A percentile compares a stretch with the other conserved stretches of the same genome.
Evolutionary conservation across 2,329 filamentous ascomycete species (phyloP).

Genomic region (Fusarium sp.): DNA sequence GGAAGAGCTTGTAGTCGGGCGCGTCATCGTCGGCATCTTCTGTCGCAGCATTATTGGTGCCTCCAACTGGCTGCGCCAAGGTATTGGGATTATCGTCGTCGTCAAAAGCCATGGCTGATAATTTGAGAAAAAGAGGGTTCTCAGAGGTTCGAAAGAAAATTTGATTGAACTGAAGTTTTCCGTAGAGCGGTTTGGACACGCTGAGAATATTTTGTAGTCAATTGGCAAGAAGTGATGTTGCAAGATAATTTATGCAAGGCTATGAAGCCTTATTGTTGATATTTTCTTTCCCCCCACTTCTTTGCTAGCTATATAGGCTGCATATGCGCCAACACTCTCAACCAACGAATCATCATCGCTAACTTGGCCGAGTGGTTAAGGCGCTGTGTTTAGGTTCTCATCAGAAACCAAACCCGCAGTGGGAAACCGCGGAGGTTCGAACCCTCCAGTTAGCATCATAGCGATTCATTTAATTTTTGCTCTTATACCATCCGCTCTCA

Average conservation of each 20-base stretch:
- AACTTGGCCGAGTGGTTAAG: constrained; percentile 48
- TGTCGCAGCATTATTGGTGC: constrained; percentile 49
- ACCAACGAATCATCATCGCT: constrained; percentile 41
- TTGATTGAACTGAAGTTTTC: background rate
- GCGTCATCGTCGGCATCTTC: constrained; percentile 83
- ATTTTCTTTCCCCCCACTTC: constrained; percentile 11
- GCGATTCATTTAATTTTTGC: constrained; percentile 11
- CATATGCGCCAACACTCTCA: fast-evolving
- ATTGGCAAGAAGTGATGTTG: constrained; percentile 25
- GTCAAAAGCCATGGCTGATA: constrained; percentile 59
- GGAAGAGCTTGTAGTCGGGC: constrained; percentile 87
- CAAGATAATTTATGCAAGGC: constrained; percentile 41
- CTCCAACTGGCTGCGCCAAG: constrained; percentile 34
- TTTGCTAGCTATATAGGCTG: fast-evolving
- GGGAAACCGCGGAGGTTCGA: constrained; percentile 48
- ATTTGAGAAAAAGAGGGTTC: background rate
- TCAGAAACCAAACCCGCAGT: constrained; percentile 46
- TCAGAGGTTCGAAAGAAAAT: background rate
- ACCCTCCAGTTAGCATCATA: constrained; percentile 44
- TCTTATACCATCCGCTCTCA: no score
- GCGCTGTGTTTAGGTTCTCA: constrained; percentile 46
- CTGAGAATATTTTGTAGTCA: background rate
- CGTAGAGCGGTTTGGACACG: background rate
- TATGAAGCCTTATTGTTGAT: constrained; percentile 35
- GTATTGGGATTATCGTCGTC: constrained; percentile 60